Percentiles rank a stretch among this genome's conserved stretches.
These are phyloP conservation scores for Eleusine indica DNA, from an alignment of 176 grass and related monocot genomes.

Conservation along the genomic window DNA sequence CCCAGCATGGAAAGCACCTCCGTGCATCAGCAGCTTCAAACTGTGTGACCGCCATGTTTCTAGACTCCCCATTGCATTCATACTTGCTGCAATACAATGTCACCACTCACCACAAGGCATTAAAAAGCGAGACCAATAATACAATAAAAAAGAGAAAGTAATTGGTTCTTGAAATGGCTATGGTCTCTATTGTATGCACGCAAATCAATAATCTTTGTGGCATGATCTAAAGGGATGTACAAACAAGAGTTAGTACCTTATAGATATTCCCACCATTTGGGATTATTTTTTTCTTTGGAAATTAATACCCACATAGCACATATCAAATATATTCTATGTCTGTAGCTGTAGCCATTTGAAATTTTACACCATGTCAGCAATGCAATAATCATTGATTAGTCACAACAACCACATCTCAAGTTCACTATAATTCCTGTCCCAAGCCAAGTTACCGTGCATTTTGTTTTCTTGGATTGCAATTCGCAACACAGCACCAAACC, in stretches of 20 bases:
- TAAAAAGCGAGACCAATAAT: background rate
- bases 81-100: slow-evolving; percentile 55
- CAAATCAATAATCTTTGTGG: background rate
- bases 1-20: slow-evolving; percentile 91
- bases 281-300: background rate
- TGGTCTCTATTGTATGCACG: background rate
- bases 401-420: background rate
- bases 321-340: slow-evolving; percentile 4
- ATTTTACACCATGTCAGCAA: background rate
- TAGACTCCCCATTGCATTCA: slow-evolving; percentile 53
- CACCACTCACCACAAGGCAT: slow-evolving; percentile 2
- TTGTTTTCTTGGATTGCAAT: background rate
- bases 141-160: background rate
- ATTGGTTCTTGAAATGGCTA: background rate
- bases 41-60: slow-evolving; percentile 86
- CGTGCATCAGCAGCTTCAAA: slow-evolving; percentile 85
- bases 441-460: background rate
- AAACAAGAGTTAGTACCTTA: background rate
- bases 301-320: background rate
- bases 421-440: background rate
- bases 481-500: background rate
- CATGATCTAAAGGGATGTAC: background rate
- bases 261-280: background rate
- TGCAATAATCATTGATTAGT: background rate
- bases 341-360: background rate